phyloP scores from a whole-genome alignment of 768 basidiomycete species.

The Mycena leptocephala region DNA sequence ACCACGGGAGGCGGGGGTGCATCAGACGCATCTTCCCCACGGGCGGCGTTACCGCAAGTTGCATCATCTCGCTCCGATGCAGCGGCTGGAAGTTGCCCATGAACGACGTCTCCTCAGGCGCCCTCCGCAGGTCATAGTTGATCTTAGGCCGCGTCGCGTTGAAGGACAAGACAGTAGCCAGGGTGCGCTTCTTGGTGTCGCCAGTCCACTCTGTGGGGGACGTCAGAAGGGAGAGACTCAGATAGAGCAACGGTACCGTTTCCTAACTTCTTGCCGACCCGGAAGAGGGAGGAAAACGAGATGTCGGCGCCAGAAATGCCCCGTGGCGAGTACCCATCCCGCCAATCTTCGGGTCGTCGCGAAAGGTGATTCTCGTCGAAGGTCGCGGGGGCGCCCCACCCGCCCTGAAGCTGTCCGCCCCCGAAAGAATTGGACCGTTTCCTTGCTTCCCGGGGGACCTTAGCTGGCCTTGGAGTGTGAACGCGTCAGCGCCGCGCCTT shows the following conservation, averaged over 20 bases:
- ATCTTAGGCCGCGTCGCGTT: slow-evolving; percentile 6
- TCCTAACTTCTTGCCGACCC: slow-evolving; percentile 17
- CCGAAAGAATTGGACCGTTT: slow-evolving; percentile 12
- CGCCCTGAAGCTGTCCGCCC: slow-evolving; percentile 7
- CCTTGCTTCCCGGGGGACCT: slow-evolving; percentile 1
- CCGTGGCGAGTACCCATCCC: slow-evolving; percentile 34
- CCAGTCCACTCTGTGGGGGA: neutral
- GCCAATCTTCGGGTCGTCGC: slow-evolving; percentile 37
- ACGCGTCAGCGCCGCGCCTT: neutral
- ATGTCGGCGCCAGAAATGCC: slow-evolving; percentile 17
- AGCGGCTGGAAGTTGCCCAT: slow-evolving; percentile 18
- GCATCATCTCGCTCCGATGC: slow-evolving; percentile 53
- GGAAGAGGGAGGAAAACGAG: slow-evolving; percentile 29
- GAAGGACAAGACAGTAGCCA: neutral
- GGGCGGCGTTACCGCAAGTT: slow-evolving; percentile 60
- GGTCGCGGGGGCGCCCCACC: neutral
- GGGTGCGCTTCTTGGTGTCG: slow-evolving; percentile 22
- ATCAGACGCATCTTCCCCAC: slow-evolving; percentile 61
- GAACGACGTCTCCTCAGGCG: slow-evolving; percentile 2
- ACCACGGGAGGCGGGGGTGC: slow-evolving; percentile 65
- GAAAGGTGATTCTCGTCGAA: slow-evolving; percentile 35
- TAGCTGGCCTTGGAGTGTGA: slow-evolving; percentile 4
- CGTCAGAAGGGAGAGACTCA: neutral
- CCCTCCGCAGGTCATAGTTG: slow-evolving; percentile 22
- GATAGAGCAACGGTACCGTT: slow-evolving; percentile 3